phyloP scores from a whole-genome alignment of 495 filamentous ascomycete genomes.

The Aspergillus avenaceus region DNA sequence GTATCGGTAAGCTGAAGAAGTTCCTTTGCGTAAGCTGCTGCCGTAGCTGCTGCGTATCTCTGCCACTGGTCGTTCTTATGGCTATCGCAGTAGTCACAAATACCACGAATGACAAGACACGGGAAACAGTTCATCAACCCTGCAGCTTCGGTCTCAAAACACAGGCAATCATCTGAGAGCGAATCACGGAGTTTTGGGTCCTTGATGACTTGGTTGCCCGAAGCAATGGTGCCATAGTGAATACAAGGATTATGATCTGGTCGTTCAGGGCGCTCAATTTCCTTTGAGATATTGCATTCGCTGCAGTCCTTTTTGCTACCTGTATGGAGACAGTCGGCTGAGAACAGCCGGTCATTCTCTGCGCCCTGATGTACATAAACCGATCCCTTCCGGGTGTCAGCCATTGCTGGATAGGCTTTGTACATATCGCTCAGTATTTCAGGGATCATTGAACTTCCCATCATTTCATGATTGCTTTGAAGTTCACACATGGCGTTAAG shows the following conservation, averaged over 20 bases:
- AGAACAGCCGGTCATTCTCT: neutral
- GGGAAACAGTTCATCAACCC: slow-evolving; percentile 22
- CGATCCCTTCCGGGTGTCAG: neutral
- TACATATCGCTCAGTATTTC: neutral
- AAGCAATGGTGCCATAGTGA: slow-evolving; percentile 31
- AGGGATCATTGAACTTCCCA: neutral
- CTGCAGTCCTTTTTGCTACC: neutral
- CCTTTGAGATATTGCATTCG: neutral
- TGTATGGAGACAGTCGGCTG: neutral
- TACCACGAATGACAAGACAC: slow-evolving; percentile 29
- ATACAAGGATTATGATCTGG: slow-evolving; percentile 2
- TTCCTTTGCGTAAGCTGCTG: slow-evolving; percentile 9
- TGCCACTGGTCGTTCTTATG: slow-evolving; percentile 33
- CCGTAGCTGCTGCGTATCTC: slow-evolving; percentile 24
- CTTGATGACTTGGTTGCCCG: slow-evolving; percentile 28
- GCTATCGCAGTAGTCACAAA: slow-evolving; percentile 28
- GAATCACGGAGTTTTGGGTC: slow-evolving; percentile 19
- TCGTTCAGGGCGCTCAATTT: neutral
- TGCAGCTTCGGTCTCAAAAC: slow-evolving; percentile 8
- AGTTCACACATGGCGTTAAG: neutral
- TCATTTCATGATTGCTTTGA: neutral
- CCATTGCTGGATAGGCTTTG: neutral
- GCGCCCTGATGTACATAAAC: neutral
- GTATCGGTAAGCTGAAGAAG: slow-evolving; percentile 3
- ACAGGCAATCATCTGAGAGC: neutral